Percentiles rank a stretch among this genome's conserved stretches.
These are phyloP conservation scores for Cordyceps sp. DNA, from an alignment of 2,329 filamentous ascomycete species.

Conservation along the genomic window DNA sequence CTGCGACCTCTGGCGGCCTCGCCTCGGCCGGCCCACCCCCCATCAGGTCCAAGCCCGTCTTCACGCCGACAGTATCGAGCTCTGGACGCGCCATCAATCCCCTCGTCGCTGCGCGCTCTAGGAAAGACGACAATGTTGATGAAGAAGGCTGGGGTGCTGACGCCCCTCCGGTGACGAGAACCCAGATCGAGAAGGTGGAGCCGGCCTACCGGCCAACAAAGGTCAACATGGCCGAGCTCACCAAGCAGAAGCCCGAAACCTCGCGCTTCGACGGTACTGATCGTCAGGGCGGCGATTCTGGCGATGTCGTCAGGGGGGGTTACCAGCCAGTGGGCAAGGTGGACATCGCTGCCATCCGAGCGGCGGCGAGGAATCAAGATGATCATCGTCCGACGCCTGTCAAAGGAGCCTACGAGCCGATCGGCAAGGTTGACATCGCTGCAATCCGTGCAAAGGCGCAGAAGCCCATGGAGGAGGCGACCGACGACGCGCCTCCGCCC, in stretches of 20 bases:
- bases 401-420: slow-evolving; percentile 85
- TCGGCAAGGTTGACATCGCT: slow-evolving; percentile 94
- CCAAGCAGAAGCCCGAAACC: slow-evolving; percentile 51
- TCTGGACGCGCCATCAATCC: slow-evolving; percentile 44
- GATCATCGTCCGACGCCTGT: slow-evolving; percentile 74
- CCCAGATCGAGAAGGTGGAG: slow-evolving; percentile 78
- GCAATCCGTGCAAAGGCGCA: slow-evolving; percentile 78
- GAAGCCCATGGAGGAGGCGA: slow-evolving; percentile 32
- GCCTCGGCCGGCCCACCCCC: slow-evolving; percentile 44
- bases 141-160: slow-evolving; percentile 89
- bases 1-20: slow-evolving; percentile 40
- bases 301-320: slow-evolving; percentile 62
- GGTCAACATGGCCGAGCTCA: slow-evolving; percentile 80
- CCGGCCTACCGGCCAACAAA: slow-evolving; percentile 90
- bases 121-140: slow-evolving; percentile 44
- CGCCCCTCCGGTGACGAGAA: slow-evolving; percentile 77
- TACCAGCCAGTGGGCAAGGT: slow-evolving; percentile 95
- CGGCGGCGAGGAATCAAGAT: slow-evolving; percentile 47
- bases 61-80: slow-evolving; percentile 54
- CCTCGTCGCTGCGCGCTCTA: slow-evolving; percentile 47
- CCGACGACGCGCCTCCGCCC: slow-evolving; percentile 20
- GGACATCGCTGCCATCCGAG: slow-evolving; percentile 84
- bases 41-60: slow-evolving; percentile 76
- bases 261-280: slow-evolving; percentile 38
- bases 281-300: slow-evolving; percentile 23